Evolutionary conservation across 1,284 basidiomycete species (phyloP).

Genomic region (Trichosporon faecale): DNA sequence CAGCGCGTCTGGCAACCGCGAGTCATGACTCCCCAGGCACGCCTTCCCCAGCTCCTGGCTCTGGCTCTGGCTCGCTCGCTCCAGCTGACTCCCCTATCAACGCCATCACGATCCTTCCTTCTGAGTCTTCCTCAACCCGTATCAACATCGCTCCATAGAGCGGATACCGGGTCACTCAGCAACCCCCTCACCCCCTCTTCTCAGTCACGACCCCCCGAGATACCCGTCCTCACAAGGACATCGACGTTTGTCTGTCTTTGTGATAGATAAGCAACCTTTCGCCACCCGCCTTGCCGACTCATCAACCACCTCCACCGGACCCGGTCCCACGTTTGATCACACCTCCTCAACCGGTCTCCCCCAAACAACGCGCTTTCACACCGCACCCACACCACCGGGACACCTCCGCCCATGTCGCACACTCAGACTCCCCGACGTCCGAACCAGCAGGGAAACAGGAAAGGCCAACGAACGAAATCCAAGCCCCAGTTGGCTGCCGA

Average conservation of each 20-base stretch:
- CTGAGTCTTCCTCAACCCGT: neutral
- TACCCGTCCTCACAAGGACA: neutral
- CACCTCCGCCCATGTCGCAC: neutral
- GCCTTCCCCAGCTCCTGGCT: neutral
- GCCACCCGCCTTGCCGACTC: neutral
- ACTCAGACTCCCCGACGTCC: constrained; percentile 15
- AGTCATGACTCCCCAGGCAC: neutral
- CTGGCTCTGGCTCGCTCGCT: neutral
- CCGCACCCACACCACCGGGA: neutral
- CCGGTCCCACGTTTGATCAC: neutral
- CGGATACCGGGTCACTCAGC: neutral
- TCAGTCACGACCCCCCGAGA: neutral
- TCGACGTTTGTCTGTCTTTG: neutral
- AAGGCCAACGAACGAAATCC: constrained; percentile 12
- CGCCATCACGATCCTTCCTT: neutral
- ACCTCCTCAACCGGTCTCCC: neutral
- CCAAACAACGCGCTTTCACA: neutral
- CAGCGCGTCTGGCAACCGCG: neutral
- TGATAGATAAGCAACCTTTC: neutral
- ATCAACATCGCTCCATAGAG: neutral
- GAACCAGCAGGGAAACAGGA: constrained; percentile 6
- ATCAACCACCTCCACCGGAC: neutral
- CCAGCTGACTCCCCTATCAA: neutral
- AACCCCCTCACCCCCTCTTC: neutral
- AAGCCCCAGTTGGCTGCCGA: constrained; percentile 36